A percentile compares a stretch with the other conserved stretches of the same genome.
Evolutionary conservation across 306 rosid genomes (phyloP).

Genomic region (Astragalus glycyphyllos): DNA sequence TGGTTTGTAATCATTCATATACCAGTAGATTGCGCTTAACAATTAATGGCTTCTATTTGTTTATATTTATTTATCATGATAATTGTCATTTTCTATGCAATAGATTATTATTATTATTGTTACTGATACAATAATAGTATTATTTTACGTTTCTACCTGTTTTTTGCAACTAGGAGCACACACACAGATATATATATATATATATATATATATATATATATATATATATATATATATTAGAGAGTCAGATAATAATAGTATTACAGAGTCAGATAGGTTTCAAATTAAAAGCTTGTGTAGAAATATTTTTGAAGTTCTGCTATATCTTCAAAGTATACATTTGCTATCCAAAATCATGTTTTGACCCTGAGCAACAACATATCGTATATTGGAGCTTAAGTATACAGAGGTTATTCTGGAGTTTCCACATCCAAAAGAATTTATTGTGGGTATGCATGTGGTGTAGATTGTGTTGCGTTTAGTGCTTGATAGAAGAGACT

Average conservation of each 20-base stretch:
- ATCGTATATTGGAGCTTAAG: constrained; percentile 21
- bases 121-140: constrained; percentile 16
- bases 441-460: neutral
- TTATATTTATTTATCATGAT: constrained; percentile 4
- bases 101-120: constrained; percentile 2
- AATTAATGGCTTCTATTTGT: constrained; percentile 25
- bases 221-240: too few relatives aligned
- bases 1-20: constrained; percentile 20
- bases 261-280: constrained; percentile 1
- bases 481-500: constrained; percentile 10
- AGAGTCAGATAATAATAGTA: too few relatives aligned
- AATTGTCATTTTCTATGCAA: constrained; percentile 20
- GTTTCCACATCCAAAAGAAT: constrained; percentile 11
- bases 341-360: constrained; percentile 19
- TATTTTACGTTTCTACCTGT: constrained; percentile 29
- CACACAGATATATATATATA: too few relatives aligned
- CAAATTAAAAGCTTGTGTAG: neutral
- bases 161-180: constrained; percentile 16
- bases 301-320: constrained; percentile 4
- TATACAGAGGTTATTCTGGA: neutral
- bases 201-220: too few relatives aligned
- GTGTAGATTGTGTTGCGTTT: constrained; percentile 28
- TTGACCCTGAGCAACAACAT: constrained; percentile 6
- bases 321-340: neutral
- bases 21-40: constrained; percentile 18